Base-by-base conservation (phyloP, 768 basidiomycete species). In the Hericium coralloides region DNA sequence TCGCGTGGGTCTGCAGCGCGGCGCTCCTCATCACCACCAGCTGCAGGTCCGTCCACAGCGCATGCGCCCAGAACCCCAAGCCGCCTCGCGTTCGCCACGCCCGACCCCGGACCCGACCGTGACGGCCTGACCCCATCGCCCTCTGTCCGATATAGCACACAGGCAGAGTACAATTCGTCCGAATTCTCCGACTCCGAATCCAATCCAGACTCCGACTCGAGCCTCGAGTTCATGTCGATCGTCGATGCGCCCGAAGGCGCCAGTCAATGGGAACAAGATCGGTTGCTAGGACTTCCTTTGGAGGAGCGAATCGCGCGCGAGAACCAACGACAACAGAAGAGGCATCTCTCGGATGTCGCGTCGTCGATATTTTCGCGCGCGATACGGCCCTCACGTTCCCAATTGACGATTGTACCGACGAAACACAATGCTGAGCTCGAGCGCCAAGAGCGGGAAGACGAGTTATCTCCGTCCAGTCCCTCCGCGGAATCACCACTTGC, bases 81-180 rank as follows among this genome's bases (percentile, higher is more conserved):
- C 22, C 54, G 55, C 18, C 59, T 54, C 20, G 22, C 22, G 14
- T 61, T 61, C 22, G 38, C 58, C 43, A 9, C 53, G 39, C 56
- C 38, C 22, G 22, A 18, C 9, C 49, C 49, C 25, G 18, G 20
- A 49, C 55, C 37, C 47, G 56, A 57, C 23, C 18, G 49, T 20
- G 38, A 52, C 22, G 20, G n/a, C 26, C 23, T 55, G n/a, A 49
- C 57, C 26, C 20, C 26, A 5, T 41, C 56, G 20, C 53, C 57
- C n/a, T 53, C 56, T 12, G 26, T 57, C 20, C 62, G 62, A 39
- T 63, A 56, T 53, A 63, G 62, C 48, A 63, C 62, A 0, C 62
- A 63, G 49, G 62, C 60, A 2, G 60, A 63, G 7, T 60, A 55
- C 38, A 54, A 54, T 25, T n/a, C 43, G 18, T 45, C 43, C 43